Evolutionary conservation across 495 filamentous ascomycete species (phyloP), one percentile per base, ranked within the genome.

Genomic region (Lepidopterella palustris): DNA sequence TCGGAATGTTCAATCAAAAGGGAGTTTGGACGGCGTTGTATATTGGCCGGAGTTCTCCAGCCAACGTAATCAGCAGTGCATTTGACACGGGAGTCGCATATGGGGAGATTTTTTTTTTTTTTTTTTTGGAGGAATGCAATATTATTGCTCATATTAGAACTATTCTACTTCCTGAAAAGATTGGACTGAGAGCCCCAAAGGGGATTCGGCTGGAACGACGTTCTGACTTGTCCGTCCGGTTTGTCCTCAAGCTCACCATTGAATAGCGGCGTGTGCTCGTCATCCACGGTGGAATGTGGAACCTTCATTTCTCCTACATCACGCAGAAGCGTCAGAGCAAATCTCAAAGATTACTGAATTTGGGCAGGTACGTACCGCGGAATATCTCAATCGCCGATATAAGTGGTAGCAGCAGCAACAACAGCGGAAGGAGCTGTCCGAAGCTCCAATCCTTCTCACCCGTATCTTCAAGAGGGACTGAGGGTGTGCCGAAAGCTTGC

Each of bases 391-490:
- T 65, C 0, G 74, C 73, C 0, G 77, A 79, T 39, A 83, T 73
- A 13, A 83, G 58, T 13, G 82, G 82, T 58, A 84, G 59, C 3
- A 79, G 56, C 48, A 84, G 61, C 66, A 84, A 73, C 32, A 82
- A 69, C 47, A 84, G 58, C 0, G 76, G 73, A 6, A 84, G 64
- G 57, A 82, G 60, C 70, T 82, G 80, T 0, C 82, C 82, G 59
- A 82, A 84, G 40, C 78, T 78, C 79, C 80, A 84, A 18, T 74
- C 71, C 63, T 73, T 77, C 72, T 84, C 82, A 9, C 76, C 77
- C 0, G 66, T 40, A 48, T 81, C 80, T 23, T 58, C 57, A 10
- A 84, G 70, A 21, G 39, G 9, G 4, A 79, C 70, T 3, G 75
- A 68, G 0, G 74, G 74, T 1, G 32, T 66, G 2, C 77, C 77